Evolutionary conservation across 345 rosid species (phyloP), one percentile per base, ranked within the genome.

Genomic region (Hypericum androsaemum): DNA sequence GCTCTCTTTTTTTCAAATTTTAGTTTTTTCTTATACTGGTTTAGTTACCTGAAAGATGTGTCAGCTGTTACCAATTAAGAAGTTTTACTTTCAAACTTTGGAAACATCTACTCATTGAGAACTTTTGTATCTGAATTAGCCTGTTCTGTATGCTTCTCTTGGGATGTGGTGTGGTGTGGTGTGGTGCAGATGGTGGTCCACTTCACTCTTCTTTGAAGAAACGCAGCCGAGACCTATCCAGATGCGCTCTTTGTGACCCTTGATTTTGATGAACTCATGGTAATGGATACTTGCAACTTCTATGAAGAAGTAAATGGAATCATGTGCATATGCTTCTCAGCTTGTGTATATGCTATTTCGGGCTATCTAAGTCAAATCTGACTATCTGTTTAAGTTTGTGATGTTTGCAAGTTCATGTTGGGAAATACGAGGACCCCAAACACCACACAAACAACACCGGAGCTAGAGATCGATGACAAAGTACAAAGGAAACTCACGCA

Each of bases 191-290:
- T 83, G 60, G 78, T 83, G 70, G 88, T 74, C 28, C 96, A 92
- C 75, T 92, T 92, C 61, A 82, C 89, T 48, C 0, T 59, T 68
- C 56, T 78, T 84, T 42, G 88, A 83, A 67, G 96, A 84, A 49
- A 50, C 84, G 52, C n/a, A n/a, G 86, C 96, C 5, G 66, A 76
- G 8, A 48, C 53, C 65, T 68, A 68, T 65, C 80, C 76, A 15
- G 89, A 88, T 67, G 78, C 53, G 64, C 70, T 82, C 47, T 92
- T 92, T 70, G 86, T 92, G 56, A 60, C 64, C 22, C 86, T 87
- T 51, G 96, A 92, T 64, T 96, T 92, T 15, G 98, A 92, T 69
- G 95, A 81, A 47, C 86, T 78, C 52, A 81, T 78, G 96, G 96
- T 83, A 66, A 65, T 40, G 41, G 0, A 37, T 11, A 48, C 12